Base-by-base conservation (phyloP, 1,284 basidiomycete genomes). In the Psilocybe mexicana region DNA sequence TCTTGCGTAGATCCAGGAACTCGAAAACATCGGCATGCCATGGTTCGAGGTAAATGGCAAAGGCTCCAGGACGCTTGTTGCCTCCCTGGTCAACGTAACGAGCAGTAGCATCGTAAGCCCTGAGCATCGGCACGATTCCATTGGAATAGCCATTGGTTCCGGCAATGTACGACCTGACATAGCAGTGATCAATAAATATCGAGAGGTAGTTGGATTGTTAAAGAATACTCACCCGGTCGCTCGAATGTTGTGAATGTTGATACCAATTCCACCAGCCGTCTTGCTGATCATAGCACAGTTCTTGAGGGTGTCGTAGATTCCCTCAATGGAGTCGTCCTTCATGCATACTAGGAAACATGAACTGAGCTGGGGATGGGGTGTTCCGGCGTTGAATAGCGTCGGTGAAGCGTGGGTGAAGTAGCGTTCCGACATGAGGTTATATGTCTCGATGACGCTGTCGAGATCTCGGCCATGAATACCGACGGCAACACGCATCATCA, bases 71-170 rank as follows among this genome's bases (percentile, higher is more conserved):
- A 45, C 97, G 92, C 82, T 99, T 99, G 85, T 99, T 99, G 51
- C 97, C 97, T 63, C 97, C 96, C 74, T 99, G 97, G 75, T 99
- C 97, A 62, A 99, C 97, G 72, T 99, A 99, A 54, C 97, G 93
- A 33, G 97, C 97, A 5, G 97, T 99, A 11, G 97, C 96, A 71
- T 99, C 97, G 75, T 91, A 99, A 0, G 94, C 96, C 60, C 97
- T 93, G 51, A 99, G 89, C 97, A 99, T 99, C 36, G 97, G 97
- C 0, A 99, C 94, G 69, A 99, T 98, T 63, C 97, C 97, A 70
- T 99, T 99, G 8, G 94, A 98, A 75, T 96, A 96, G 3, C 97
- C 96, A 74, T 98, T 98, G 52, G 96, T 98, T 38, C 96, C 94
- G 6, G 93, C 92, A 61, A 96, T 96, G 72, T 93, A 93, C 0